Evolutionary conservation across 345 rosid species (phyloP), one percentile per base, ranked within the genome.

Genomic region (Brassica napus): DNA sequence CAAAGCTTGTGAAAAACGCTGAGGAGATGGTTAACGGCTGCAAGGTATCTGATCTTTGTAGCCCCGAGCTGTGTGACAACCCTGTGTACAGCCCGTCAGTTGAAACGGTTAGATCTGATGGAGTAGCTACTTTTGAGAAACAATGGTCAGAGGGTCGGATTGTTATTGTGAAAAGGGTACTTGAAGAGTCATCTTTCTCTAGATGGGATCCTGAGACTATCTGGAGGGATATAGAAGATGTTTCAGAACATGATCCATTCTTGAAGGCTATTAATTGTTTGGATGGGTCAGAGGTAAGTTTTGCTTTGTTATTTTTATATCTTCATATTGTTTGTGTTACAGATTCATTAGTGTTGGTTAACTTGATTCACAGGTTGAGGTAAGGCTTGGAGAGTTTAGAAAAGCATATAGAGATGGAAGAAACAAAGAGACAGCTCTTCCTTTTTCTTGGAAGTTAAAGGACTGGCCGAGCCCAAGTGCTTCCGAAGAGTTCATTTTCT

Each of bases 391-490:
- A 54, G 86, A 92, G 79, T 93, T 96, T 77, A 83, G 84, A 54
- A 82, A 85, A 83, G 97, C 95, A 49, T 96, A 90, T 87, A 69
- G 82, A 2, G 88, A 88, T 86, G 93, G 97, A 65, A 79, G 83
- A 35, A 61, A 65, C 31, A 79, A 30, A 57, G 92, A 83, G 72
- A 83, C 88, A 74, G 91, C 94, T 68, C 73, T 70, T 18, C 86
- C 83, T 10, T 73, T 83, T 73, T 78, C 87, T 87, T 82, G 92
- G 88, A 90, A 89, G 86, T 84, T 94, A 86, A 90, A 94, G 80
- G 97, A 96, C 72, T 96, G 99, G 98, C 98, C 99, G 74, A 88
- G 95, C 44, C 92, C 98, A 4, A 86, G 89, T 86, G 92, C 94
- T 68, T 87, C 94, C 3, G 99, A 96, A 82, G 99, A 93, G 83